phyloP scores from a whole-genome alignment of 768 basidiomycete genomes.

The Trametes cubensis region DNA sequence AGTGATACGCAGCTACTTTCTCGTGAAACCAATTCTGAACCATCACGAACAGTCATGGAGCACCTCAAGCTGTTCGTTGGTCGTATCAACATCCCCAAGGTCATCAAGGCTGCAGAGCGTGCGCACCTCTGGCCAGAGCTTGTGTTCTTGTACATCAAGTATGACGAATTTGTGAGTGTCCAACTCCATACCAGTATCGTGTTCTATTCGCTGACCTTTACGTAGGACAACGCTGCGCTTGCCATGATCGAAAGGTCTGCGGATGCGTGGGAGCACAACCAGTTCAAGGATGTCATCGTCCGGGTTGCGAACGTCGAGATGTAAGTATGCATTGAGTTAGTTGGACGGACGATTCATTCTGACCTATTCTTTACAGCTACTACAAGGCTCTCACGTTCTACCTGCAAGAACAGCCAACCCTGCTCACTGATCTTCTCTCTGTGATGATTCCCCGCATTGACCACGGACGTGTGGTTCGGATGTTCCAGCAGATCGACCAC shows the following conservation, averaged over 20 bases:
- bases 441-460: slow-evolving; percentile 94
- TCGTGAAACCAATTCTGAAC: slow-evolving; percentile 2
- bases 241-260: slow-evolving; percentile 98
- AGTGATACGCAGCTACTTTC: slow-evolving; percentile 34
- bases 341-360: neutral
- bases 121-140: slow-evolving; percentile 98
- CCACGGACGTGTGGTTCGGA: slow-evolving; percentile 92
- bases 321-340: slow-evolving; percentile 43
- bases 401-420: slow-evolving; percentile 88
- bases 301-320: slow-evolving; percentile 98
- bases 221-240: slow-evolving; percentile 93
- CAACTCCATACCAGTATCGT: neutral
- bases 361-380: slow-evolving; percentile 54
- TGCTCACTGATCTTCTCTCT: slow-evolving; percentile 90
- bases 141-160: slow-evolving; percentile 98
- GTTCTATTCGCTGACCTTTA: slow-evolving; percentile 9
- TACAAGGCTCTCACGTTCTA: slow-evolving; percentile 96
- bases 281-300: slow-evolving; percentile 98
- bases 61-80: slow-evolving; percentile 95
- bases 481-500: slow-evolving; percentile 94
- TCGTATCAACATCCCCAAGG: slow-evolving; percentile 98
- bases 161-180: slow-evolving; percentile 83
- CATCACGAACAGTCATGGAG: slow-evolving; percentile 78
- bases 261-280: slow-evolving; percentile 99
- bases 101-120: slow-evolving; percentile 94